These are phyloP conservation scores for Orbilia brochopaga DNA, from an alignment of 2,329 filamentous ascomycete species.

Conservation along the genomic window DNA sequence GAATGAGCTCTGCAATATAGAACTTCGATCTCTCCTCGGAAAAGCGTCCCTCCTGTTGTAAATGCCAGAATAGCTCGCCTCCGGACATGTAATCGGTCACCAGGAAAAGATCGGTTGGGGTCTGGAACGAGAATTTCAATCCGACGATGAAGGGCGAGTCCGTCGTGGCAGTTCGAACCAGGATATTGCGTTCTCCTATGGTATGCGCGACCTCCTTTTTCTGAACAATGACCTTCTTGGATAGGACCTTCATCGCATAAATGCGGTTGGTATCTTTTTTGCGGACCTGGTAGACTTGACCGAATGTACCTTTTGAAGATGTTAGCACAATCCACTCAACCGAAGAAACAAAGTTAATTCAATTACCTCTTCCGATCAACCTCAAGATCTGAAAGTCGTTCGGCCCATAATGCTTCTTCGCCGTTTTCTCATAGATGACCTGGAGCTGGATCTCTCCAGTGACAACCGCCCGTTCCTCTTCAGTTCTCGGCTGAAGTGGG, in stretches of 20 bases:
- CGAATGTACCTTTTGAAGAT: constrained; percentile 73
- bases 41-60: constrained; percentile 96
- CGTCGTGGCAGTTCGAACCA: constrained; percentile 92
- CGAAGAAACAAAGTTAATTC: background rate
- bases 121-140: constrained; percentile 98
- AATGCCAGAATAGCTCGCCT: constrained; percentile 96
- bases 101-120: constrained; percentile 93
- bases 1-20: constrained; percentile 96
- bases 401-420: constrained; percentile 89
- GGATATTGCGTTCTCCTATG: constrained; percentile 92
- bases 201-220: constrained; percentile 99
- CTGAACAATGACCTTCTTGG: constrained; percentile 99
- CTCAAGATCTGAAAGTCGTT: constrained; percentile 96
- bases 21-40: constrained; percentile 95
- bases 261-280: constrained; percentile 96
- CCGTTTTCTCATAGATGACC: constrained; percentile 81
- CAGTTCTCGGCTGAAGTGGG: constrained; percentile 74
- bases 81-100: constrained; percentile 99
- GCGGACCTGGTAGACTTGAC: constrained; percentile 96
- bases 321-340: constrained; percentile 9
- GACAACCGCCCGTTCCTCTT: constrained; percentile 77
- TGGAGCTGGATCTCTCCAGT: constrained; percentile 87
- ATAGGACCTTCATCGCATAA: constrained; percentile 98
- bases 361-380: constrained; percentile 81
- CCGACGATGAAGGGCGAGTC: constrained; percentile 98